These are phyloP conservation scores for Eucalyptus victrix DNA, from an alignment of 345 rosid species.

Conservation along the genomic window DNA sequence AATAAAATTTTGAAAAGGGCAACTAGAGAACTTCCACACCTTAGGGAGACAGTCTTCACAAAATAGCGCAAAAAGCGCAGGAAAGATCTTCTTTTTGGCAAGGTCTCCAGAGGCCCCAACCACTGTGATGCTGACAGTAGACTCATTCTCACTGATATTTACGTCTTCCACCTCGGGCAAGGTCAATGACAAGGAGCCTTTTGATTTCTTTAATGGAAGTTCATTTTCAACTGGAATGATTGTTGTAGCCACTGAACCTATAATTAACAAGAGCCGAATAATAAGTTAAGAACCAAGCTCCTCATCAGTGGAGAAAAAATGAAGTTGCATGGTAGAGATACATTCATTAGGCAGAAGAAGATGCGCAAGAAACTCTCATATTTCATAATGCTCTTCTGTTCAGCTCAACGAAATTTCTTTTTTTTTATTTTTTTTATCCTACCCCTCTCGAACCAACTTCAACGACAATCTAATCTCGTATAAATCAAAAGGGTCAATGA, in stretches of 20 bases:
- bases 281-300: background rate
- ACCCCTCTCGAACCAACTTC: background rate
- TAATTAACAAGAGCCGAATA: background rate
- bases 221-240: conserved; percentile 18
- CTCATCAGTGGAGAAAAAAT: background rate
- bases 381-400: background rate
- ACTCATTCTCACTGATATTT: conserved; percentile 25
- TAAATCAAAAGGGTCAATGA: background rate
- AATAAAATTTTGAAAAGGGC: conserved; percentile 47
- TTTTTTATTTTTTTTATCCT: background rate
- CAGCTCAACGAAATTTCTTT: background rate
- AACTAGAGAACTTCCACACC: conserved; percentile 22
- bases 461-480: background rate
- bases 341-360: background rate
- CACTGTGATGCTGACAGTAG: conserved; percentile 76
- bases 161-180: conserved; percentile 20
- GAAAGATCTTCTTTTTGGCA: conserved; percentile 97
- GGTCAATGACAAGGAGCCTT: conserved; percentile 23
- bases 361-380: background rate
- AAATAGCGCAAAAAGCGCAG: conserved; percentile 89
- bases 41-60: conserved; percentile 82
- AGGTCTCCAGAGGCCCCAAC: conserved; percentile 99
- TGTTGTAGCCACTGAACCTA: conserved; percentile 44
- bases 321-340: background rate
- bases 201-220: conserved; percentile 18